phyloP scores from a whole-genome alignment of 2,329 filamentous ascomycete genomes.

The Cordyceps cicadae region DNA sequence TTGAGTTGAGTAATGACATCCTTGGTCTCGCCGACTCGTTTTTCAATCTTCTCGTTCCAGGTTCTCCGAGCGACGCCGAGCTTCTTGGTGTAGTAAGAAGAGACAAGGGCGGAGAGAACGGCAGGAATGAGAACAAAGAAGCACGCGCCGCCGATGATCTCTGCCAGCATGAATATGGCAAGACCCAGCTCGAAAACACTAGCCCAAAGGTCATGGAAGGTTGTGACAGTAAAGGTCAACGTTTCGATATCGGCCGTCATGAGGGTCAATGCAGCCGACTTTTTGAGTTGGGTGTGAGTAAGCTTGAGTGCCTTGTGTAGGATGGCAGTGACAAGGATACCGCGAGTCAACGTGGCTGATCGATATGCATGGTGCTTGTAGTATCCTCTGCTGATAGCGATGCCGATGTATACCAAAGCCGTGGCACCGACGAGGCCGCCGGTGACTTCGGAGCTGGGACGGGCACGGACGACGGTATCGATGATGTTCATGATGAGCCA shows the following conservation, averaged over 20 bases:
- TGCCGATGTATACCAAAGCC: constrained; percentile 6
- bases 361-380: constrained; percentile 8
- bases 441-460: not conserved
- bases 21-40: constrained; percentile 5
- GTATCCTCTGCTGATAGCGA: constrained; percentile 8
- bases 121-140: constrained; percentile 3
- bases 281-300: constrained; percentile 4
- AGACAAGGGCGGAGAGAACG: not conserved
- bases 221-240: constrained; percentile 1
- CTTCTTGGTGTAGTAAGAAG: constrained; percentile 6
- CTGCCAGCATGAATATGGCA: constrained; percentile 8
- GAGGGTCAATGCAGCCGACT: constrained; percentile 8
- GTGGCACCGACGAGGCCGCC: constrained; percentile 9
- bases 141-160: constrained; percentile 5
- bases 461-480: not conserved
- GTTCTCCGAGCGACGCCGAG: not conserved
- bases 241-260: constrained; percentile 10
- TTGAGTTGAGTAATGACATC: constrained; percentile 25
- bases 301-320: constrained; percentile 9
- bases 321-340: constrained; percentile 7
- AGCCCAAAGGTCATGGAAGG: constrained; percentile 10
- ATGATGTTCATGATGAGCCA: constrained; percentile 5
- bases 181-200: constrained; percentile 2
- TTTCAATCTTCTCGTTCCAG: constrained; percentile 11
- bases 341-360: constrained; percentile 7